Conservation (phyloP, 805 yeast species). For the Isabelozyma pseudorhagii region DNA sequence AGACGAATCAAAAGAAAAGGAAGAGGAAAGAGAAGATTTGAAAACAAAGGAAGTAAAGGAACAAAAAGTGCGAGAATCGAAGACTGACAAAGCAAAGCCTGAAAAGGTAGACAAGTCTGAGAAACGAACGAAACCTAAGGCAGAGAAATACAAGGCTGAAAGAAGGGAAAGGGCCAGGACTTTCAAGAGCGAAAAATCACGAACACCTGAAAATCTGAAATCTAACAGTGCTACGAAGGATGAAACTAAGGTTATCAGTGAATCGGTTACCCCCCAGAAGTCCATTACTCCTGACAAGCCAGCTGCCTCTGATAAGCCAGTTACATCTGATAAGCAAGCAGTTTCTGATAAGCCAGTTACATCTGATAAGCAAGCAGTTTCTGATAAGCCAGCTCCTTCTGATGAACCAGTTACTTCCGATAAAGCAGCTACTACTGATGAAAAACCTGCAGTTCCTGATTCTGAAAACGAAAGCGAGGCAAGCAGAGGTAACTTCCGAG, state of each 20-base stretch:
- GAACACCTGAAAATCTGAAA: not conserved
- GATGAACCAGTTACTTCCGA: not conserved
- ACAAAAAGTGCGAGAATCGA: not conserved
- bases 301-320: too few species aligned
- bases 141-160: not conserved
- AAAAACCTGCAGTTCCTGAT: not conserved
- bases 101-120: conserved; percentile 5
- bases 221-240: not conserved
- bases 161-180: not conserved
- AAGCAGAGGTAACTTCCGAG: conserved; percentile 1
- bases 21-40: not conserved
- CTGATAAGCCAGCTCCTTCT: too few species aligned
- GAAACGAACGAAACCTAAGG: conserved; percentile 1
- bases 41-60: not conserved
- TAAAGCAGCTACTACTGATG: not conserved
- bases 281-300: too few species aligned
- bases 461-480: not conserved
- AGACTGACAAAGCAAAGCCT: not conserved
- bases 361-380: too few species aligned
- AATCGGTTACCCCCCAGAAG: not conserved
- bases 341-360: too few species aligned
- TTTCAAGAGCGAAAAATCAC: not conserved
- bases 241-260: not conserved
- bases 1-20: not conserved
- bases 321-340: too few species aligned